Percentiles rank a stretch among this genome's conserved stretches.
phyloP scores from a whole-genome alignment of 495 filamentous ascomycete genomes.

The Daldinia caldariorum region DNA sequence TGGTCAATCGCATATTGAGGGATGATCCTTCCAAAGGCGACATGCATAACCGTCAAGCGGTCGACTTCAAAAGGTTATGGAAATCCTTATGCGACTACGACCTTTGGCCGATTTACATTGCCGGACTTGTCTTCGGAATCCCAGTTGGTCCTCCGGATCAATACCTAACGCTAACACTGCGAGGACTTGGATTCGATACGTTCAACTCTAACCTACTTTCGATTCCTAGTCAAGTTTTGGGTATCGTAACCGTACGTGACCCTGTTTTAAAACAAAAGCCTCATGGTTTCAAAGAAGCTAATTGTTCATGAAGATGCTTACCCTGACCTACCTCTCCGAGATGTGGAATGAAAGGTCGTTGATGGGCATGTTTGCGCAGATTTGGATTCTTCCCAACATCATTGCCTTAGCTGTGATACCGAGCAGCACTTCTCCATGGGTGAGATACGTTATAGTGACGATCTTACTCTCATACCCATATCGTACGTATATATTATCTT shows the following conservation, averaged over 20 bases:
- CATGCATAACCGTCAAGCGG: slow-evolving; percentile 68
- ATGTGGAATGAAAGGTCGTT: slow-evolving; percentile 64
- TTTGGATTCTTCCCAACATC: slow-evolving; percentile 65
- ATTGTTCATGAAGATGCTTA: slow-evolving; percentile 44
- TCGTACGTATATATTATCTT: slow-evolving; percentile 45
- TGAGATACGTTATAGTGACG: slow-evolving; percentile 58
- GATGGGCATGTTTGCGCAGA: slow-evolving; percentile 58
- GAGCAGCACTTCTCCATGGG: slow-evolving; percentile 52
- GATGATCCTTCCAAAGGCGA: slow-evolving; percentile 74
- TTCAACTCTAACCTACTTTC: slow-evolving; percentile 75
- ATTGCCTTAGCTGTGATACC: slow-evolving; percentile 60
- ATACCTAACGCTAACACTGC: slow-evolving; percentile 72
- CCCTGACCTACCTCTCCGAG: slow-evolving; percentile 65
- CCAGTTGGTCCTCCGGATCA: slow-evolving; percentile 60
- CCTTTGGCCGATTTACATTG: slow-evolving; percentile 74
- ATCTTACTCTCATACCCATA: slow-evolving; percentile 54
- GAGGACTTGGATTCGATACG: slow-evolving; percentile 69
- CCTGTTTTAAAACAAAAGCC: slow-evolving; percentile 17
- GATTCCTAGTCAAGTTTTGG: slow-evolving; percentile 59
- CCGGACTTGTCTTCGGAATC: slow-evolving; percentile 67
- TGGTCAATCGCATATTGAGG: slow-evolving; percentile 77
- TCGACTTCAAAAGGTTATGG: slow-evolving; percentile 67
- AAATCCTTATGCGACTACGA: slow-evolving; percentile 71
- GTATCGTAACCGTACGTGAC: slow-evolving; percentile 21
- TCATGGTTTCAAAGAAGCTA: slow-evolving; percentile 12